phyloP scores from a whole-genome alignment of 208 protist species.

The Phytomonas sp. region DNA sequence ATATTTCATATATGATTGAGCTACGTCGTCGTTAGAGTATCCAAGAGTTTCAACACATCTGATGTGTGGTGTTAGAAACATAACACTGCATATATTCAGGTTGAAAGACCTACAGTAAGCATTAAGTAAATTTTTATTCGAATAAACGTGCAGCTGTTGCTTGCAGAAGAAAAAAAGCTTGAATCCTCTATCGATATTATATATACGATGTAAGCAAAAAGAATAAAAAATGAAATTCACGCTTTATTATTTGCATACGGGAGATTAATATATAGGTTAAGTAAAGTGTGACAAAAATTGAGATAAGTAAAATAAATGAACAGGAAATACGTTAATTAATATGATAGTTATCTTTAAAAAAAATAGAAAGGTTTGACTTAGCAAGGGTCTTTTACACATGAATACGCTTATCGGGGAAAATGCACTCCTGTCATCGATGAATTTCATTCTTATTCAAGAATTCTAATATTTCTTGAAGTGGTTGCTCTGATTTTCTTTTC shows the following conservation, averaged over 20 bases:
- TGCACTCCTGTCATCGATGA: too few relatives aligned
- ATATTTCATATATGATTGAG: constrained; percentile 58
- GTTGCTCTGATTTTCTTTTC: constrained; percentile 35
- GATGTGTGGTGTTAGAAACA: constrained; percentile 26
- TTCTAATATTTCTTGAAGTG: constrained; percentile 36
- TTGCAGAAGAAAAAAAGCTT: too few relatives aligned
- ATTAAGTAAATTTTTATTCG: too few relatives aligned
- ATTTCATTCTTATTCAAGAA: neutral
- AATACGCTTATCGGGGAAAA: neutral
- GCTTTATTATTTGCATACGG: neutral
- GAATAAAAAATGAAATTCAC: neutral
- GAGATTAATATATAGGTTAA: neutral
- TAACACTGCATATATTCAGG: neutral
- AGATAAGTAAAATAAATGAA: neutral
- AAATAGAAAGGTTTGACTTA: neutral
- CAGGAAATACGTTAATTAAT: too few relatives aligned
- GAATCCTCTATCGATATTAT: too few relatives aligned
- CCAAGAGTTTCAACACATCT: constrained; percentile 45
- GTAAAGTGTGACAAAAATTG: neutral
- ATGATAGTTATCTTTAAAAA: neutral
- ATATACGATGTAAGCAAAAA: too few relatives aligned
- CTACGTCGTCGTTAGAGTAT: constrained; percentile 42
- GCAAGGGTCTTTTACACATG: neutral
- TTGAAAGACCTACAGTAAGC: too few relatives aligned
- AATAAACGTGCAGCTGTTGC: too few relatives aligned